Evolutionary conservation across 305 asterid species (phyloP).

Genomic region (Lippia alba): DNA sequence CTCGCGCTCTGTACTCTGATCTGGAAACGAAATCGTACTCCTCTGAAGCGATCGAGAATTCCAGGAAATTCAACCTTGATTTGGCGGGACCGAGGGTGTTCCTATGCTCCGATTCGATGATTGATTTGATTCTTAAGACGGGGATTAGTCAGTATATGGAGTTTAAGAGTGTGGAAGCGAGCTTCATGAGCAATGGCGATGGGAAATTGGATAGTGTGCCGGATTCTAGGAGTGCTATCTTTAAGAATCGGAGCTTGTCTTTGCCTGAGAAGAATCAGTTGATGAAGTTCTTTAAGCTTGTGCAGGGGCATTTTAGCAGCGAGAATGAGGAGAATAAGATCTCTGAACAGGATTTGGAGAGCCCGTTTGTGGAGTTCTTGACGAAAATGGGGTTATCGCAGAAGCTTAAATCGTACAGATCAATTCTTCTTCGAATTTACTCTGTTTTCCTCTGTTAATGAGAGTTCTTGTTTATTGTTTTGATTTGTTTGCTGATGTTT

Average conservation of each 20-base stretch:
- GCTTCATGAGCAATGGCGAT: constrained; percentile 55
- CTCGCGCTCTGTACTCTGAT: constrained; percentile 62
- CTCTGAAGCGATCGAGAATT: constrained; percentile 47
- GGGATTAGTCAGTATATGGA: constrained; percentile 85
- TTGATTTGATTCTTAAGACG: constrained; percentile 64
- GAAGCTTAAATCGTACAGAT: constrained; percentile 84
- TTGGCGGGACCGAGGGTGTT: constrained; percentile 78
- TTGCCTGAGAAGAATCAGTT: constrained; percentile 80
- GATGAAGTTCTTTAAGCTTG: constrained; percentile 85
- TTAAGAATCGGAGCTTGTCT: constrained; percentile 61
- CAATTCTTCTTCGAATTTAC: constrained; percentile 40
- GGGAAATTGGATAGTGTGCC: constrained; percentile 73
- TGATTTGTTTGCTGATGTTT: constrained; percentile 12
- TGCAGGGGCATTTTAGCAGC: constrained; percentile 65
- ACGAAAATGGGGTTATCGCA: constrained; percentile 66
- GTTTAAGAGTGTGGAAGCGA: constrained; percentile 78
- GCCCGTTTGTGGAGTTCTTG: constrained; percentile 73
- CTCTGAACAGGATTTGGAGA: constrained; percentile 75
- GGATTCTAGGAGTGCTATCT: constrained; percentile 83
- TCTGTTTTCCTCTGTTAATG: constrained; percentile 45
- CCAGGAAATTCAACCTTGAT: constrained; percentile 67
- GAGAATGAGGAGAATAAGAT: constrained; percentile 50
- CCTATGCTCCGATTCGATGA: constrained; percentile 73
- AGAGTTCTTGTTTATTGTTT: constrained; percentile 34
- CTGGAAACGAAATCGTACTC: constrained; percentile 57